These are phyloP conservation scores for Fusarium buxicola DNA, from an alignment of 2,329 filamentous ascomycete genomes.

Conservation along the genomic window DNA sequence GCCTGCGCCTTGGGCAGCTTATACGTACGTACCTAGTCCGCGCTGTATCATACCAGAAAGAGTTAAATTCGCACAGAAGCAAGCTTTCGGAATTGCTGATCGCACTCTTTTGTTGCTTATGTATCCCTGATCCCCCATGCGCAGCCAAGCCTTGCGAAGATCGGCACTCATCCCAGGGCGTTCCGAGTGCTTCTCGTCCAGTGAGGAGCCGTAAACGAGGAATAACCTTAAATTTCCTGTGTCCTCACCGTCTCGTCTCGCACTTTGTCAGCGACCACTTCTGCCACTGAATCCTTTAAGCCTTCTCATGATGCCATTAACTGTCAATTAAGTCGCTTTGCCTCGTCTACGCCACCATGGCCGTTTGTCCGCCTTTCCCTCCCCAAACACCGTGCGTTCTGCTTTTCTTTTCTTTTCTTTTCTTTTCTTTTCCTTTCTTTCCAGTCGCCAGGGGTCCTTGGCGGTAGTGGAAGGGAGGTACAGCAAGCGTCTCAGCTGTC, in stretches of 20 bases:
- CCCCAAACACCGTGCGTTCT: background rate
- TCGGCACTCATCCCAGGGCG: slow-evolving; percentile 23
- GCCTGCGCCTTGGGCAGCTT: background rate
- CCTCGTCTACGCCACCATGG: slow-evolving; percentile 5
- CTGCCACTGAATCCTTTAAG: background rate
- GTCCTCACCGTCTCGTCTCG: background rate
- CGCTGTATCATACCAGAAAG: slow-evolving; percentile 5
- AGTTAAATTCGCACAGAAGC: background rate
- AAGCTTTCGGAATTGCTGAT: slow-evolving; percentile 3
- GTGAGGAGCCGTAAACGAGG: slow-evolving; percentile 17
- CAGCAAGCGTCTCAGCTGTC: background rate
- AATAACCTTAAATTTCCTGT: slow-evolving; percentile 37
- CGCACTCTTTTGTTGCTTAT: slow-evolving; percentile 13
- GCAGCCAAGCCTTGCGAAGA: slow-evolving; percentile 20
- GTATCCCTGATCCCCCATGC: slow-evolving; percentile 4
- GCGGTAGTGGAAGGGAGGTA: slow-evolving; percentile 1
- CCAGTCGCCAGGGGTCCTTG: background rate
- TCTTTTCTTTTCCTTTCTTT: background rate
- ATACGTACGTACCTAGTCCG: too few species aligned
- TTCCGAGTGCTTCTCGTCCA: slow-evolving; percentile 13
- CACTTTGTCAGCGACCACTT: slow-evolving; percentile 5
- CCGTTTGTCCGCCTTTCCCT: slow-evolving; percentile 1
- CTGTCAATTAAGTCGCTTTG: background rate
- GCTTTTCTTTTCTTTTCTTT: too few species aligned
- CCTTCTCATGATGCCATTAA: background rate